Base-by-base conservation (phyloP, 2,329 filamentous ascomycete species). In the Xylariomycetidae sp. region DNA sequence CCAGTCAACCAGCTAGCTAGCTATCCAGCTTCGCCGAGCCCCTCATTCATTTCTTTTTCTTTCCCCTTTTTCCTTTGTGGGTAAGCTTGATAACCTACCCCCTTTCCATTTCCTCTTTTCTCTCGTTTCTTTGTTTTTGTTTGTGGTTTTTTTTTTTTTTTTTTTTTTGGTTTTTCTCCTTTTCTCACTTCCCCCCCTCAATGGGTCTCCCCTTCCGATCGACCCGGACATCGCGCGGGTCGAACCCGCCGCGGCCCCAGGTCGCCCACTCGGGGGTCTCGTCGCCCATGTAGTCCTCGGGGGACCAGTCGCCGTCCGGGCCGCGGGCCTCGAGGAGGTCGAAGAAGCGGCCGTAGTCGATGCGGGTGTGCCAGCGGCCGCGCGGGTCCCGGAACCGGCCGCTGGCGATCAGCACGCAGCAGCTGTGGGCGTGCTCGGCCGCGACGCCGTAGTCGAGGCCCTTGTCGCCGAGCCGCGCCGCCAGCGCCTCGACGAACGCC, bases 181-280 rank as follows among this genome's bases (percentile, higher is more conserved):
- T n/a, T n/a, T n/a, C n/a, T n/a, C n/a, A n/a, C n/a, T n/a, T n/a
- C n/a, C n/a, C n/a, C n/a, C n/a, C n/a, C n/a, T n/a, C n/a, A n/a
- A 77, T 74, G 45, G 76, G 77, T 50, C 81, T 80, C 2, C 89
- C 88, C 64, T 95, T 96, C 47, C 83, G 76, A 59, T 90, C 85
- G 7, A 96, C 88, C 43, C 90, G 74, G 58, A 85, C 77, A 61
- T 97, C 92, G 30, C 85, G 73, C 1, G 90, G 90, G 63, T 97
- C 88, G 57, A 97, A 97, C 0, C 90, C 92, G 2, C 90, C 90
- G 45, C 89, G 86, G 0, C 90, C 92, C 88, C 88, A 97, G 13
- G 83, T 78, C 8, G 90, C 90, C 92, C 90, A 97, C 56, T 95
- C 88, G 1, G 88, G 86, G 23, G 88, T 97, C 46, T 84, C 74